Percentiles rank a stretch among this genome's conserved stretches.
Conservation (phyloP, 2,329 filamentous ascomycete species). For the Calycina herbarum region DNA sequence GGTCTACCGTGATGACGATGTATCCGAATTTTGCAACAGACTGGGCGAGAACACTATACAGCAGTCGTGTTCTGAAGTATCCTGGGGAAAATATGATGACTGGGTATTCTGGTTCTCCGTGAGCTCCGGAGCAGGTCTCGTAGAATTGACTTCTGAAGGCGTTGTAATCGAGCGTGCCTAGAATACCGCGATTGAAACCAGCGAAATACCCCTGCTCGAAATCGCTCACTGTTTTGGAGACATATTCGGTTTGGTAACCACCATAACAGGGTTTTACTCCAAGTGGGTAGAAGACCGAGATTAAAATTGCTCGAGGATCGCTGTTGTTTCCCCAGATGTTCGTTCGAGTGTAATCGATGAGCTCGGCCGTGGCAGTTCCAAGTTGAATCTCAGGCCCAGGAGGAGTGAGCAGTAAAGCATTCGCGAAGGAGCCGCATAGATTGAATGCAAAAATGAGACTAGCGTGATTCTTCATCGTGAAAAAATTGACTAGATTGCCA, state of each 20-base stretch:
- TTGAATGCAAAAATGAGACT: not conserved
- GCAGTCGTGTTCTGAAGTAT: slow-evolving; percentile 38
- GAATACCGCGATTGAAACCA: slow-evolving; percentile 3
- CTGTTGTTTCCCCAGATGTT: slow-evolving; percentile 15
- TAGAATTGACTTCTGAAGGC: slow-evolving; percentile 11
- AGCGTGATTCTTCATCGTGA: not conserved
- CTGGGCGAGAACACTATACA: slow-evolving; percentile 44
- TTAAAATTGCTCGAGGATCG: slow-evolving; percentile 12
- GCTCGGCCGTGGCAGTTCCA: slow-evolving; percentile 13
- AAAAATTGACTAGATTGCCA: not conserved
- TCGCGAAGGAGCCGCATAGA: not conserved
- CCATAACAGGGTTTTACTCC: slow-evolving; percentile 15
- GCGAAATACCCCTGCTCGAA: not conserved
- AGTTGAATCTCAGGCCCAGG: slow-evolving; percentile 5
- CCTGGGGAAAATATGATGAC: slow-evolving; percentile 43
- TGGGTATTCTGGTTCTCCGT: slow-evolving; percentile 16
- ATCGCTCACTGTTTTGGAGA: not conserved
- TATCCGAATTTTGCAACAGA: slow-evolving; percentile 44
- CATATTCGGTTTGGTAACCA: slow-evolving; percentile 9
- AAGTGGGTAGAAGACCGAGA: slow-evolving; percentile 20
- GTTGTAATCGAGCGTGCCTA: slow-evolving; percentile 8
- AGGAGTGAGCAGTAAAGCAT: not conserved
- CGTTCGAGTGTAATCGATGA: slow-evolving; percentile 18
- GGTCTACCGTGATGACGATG: slow-evolving; percentile 46
- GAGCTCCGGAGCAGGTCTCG: not conserved